Evolutionary conservation across 2,329 filamentous ascomycete species (phyloP).

Genomic region (Apiospora aurea): DNA sequence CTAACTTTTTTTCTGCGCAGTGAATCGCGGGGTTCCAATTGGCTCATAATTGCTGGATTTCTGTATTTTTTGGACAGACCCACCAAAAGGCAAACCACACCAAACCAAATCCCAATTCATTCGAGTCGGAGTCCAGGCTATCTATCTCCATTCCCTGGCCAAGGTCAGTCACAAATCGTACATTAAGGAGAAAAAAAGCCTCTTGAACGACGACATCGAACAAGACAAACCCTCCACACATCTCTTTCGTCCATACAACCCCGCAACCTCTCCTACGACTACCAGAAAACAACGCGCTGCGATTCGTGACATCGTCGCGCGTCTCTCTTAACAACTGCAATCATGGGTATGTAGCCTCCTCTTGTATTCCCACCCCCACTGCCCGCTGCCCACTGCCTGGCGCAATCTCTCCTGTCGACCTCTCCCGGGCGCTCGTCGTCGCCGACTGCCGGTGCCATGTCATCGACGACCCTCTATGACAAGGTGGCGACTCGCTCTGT

Average conservation of each 20-base stretch:
- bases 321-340: slow-evolving; percentile 56
- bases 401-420: slow-evolving; percentile 9
- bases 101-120: slow-evolving; percentile 22
- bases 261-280: slow-evolving; percentile 23
- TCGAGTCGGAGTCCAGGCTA: slow-evolving; percentile 13
- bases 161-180: slow-evolving; percentile 17
- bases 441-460: neutral
- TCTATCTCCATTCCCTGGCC: slow-evolving; percentile 20
- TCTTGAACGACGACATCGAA: slow-evolving; percentile 18
- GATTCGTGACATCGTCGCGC: slow-evolving; percentile 36
- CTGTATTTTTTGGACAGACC: slow-evolving; percentile 7
- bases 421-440: neutral
- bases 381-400: slow-evolving; percentile 2
- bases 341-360: slow-evolving; percentile 62
- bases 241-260: slow-evolving; percentile 7
- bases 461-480: neutral
- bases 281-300: slow-evolving; percentile 36
- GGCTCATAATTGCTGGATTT: slow-evolving; percentile 22
- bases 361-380: slow-evolving; percentile 8
- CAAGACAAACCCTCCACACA: neutral
- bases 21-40: slow-evolving; percentile 21
- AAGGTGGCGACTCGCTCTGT: neutral
- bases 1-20: slow-evolving; percentile 12
- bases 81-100: slow-evolving; percentile 19
- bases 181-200: slow-evolving; percentile 14